Percentiles rank a stretch among this genome's conserved stretches.
These are phyloP conservation scores for Serendipita sp. DNA, from an alignment of 768 basidiomycete species.

Conservation along the genomic window DNA sequence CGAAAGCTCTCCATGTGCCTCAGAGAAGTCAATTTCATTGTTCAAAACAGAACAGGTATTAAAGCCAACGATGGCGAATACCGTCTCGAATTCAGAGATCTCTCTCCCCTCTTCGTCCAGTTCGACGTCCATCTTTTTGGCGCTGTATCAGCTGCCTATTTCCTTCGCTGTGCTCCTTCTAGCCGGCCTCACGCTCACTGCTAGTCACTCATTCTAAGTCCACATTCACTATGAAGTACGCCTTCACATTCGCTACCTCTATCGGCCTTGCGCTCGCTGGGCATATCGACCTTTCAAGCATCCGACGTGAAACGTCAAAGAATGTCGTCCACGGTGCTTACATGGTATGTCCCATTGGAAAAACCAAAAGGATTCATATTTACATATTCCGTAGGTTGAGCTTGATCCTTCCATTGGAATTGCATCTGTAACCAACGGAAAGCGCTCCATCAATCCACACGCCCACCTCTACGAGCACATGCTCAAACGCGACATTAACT, in stretches of 20 bases:
- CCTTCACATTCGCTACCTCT: neutral
- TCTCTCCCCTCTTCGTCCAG: neutral
- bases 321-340: conserved; percentile 16
- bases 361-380: neutral
- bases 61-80: neutral
- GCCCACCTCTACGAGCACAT: conserved; percentile 15
- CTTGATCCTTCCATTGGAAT: neutral
- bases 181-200: conserved; percentile 4
- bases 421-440: neutral
- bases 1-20: neutral
- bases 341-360: conserved; percentile 14
- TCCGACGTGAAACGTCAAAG: conserved; percentile 3
- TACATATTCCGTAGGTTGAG: neutral
- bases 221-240: neutral
- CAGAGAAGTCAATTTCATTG: neutral
- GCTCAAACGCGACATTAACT: conserved; percentile 13
- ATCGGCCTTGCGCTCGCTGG: neutral
- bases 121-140: neutral
- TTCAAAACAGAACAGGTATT: neutral
- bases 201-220: neutral
- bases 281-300: neutral
- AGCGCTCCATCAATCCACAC: conserved; percentile 10
- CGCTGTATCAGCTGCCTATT: neutral
- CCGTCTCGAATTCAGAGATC: neutral
- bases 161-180: neutral